These are phyloP conservation scores for Aspergillus indologenus DNA, from an alignment of 495 filamentous ascomycete genomes.

Conservation along the genomic window DNA sequence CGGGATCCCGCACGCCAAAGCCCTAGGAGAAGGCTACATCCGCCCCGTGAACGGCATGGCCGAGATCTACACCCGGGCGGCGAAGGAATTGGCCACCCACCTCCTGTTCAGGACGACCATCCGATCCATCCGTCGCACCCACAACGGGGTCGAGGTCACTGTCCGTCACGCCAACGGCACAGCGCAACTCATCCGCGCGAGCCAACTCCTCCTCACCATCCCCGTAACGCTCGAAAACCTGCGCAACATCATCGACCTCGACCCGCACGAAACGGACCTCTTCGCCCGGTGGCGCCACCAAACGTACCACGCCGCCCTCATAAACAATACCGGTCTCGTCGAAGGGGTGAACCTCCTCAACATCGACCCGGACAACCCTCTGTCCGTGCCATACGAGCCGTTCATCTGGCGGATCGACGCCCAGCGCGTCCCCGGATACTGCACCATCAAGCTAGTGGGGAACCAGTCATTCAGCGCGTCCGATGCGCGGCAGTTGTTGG, in stretches of 20 bases:
- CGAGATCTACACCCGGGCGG: constrained; percentile 41
- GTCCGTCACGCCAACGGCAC: constrained; percentile 34
- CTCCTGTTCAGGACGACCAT: constrained; percentile 33
- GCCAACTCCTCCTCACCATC: constrained; percentile 45
- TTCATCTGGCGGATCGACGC: constrained; percentile 6
- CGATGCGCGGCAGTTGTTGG: constrained; percentile 1
- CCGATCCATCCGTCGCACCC: constrained; percentile 22
- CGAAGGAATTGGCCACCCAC: constrained; percentile 25
- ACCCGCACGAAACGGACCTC: constrained; percentile 29
- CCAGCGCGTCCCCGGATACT: constrained; percentile 5
- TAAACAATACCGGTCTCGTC: constrained; percentile 42
- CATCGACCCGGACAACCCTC: constrained; percentile 1
- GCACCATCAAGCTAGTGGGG: constrained; percentile 9
- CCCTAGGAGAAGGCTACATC: constrained; percentile 18
- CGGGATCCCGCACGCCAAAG: constrained; percentile 19
- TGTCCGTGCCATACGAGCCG: constrained; percentile 6
- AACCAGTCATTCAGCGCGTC: constrained; percentile 2
- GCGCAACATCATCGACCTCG: constrained; percentile 30
- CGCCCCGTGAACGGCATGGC: constrained; percentile 35
- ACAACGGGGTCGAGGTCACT: constrained; percentile 24
- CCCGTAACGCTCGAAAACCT: constrained; percentile 38
- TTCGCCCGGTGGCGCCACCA: constrained; percentile 31
- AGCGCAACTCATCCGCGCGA: constrained; percentile 34
- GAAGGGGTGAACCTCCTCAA: constrained; percentile 13
- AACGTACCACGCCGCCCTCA: constrained; percentile 43